Percentiles rank a stretch among this genome's conserved stretches.
These are phyloP conservation scores for Fusarium tuaranense DNA, from an alignment of 2,329 filamentous ascomycete species.

Conservation along the genomic window DNA sequence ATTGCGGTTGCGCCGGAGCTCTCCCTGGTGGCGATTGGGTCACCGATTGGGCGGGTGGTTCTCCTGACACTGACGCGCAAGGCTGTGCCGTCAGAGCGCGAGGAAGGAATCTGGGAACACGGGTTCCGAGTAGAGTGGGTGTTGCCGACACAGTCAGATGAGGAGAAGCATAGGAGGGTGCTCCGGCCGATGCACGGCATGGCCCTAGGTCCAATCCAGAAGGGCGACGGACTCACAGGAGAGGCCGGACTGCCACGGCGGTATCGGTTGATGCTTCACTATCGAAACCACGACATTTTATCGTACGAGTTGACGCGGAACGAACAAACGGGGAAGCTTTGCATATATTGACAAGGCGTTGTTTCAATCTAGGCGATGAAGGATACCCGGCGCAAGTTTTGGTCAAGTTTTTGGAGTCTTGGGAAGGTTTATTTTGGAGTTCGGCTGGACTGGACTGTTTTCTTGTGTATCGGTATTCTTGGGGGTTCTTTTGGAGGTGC, in stretches of 20 bases:
- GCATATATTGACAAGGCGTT: conserved; percentile 48
- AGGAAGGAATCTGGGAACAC: conserved; percentile 48
- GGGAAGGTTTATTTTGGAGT: background rate
- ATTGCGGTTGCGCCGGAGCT: conserved; percentile 75
- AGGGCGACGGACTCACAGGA: conserved; percentile 43
- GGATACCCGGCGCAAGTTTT: conserved; percentile 30
- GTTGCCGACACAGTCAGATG: conserved; percentile 60
- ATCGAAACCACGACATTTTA: conserved; percentile 75
- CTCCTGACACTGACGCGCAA: conserved; percentile 67
- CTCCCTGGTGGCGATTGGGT: conserved; percentile 75
- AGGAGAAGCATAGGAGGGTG: conserved; percentile 57
- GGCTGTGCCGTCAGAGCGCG: conserved; percentile 38
- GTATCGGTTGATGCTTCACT: conserved; percentile 79
- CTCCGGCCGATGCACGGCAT: conserved; percentile 72
- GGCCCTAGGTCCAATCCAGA: conserved; percentile 73
- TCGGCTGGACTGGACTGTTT: background rate
- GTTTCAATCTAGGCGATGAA: conserved; percentile 8
- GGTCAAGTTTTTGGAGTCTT: conserved; percentile 23
- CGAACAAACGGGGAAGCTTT: conserved; percentile 50
- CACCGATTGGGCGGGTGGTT: conserved; percentile 73
- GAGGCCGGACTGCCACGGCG: conserved; percentile 53
- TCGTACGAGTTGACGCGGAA: conserved; percentile 73
- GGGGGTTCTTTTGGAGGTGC: background rate
- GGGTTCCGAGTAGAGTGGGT: conserved; percentile 67
- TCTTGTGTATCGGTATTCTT: background rate